phyloP scores from a whole-genome alignment of 2,329 filamentous ascomycete genomes.

The Hymenoscyphus repandus region DNA sequence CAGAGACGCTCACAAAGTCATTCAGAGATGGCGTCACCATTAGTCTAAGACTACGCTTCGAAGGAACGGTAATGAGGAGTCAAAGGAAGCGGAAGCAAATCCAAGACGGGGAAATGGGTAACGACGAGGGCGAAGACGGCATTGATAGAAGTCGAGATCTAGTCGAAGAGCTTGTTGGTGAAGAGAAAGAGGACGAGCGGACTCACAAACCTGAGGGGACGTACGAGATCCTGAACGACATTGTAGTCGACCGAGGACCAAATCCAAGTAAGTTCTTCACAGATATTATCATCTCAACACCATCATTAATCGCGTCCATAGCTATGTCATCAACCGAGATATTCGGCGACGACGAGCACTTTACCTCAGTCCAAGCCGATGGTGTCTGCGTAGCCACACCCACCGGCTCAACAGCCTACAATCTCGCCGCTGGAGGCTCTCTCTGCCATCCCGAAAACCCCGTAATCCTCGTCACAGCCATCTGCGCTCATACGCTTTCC shows the following conservation, averaged over 20 bases:
- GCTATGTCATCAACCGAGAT: slow-evolving; percentile 89
- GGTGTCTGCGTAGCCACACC: slow-evolving; percentile 92
- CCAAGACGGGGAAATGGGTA: slow-evolving; percentile 21
- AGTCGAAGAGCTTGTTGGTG: slow-evolving; percentile 84
- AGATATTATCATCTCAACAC: neutral
- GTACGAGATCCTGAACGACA: slow-evolving; percentile 89
- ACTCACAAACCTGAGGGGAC: slow-evolving; percentile 83
- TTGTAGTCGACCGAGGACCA: slow-evolving; percentile 92
- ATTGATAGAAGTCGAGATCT: slow-evolving; percentile 54
- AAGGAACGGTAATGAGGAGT: slow-evolving; percentile 88
- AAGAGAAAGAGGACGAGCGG: slow-evolving; percentile 75
- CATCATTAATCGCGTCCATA: slow-evolving; percentile 31
- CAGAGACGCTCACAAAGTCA: slow-evolving; percentile 61
- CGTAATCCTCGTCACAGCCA: slow-evolving; percentile 88
- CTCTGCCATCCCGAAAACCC: slow-evolving; percentile 95
- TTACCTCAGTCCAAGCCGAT: slow-evolving; percentile 89
- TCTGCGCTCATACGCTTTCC: slow-evolving; percentile 89
- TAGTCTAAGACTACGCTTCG: slow-evolving; percentile 81
- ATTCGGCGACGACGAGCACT: slow-evolving; percentile 88
- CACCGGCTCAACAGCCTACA: slow-evolving; percentile 92
- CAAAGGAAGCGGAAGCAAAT: slow-evolving; percentile 40
- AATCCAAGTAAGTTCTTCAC: slow-evolving; percentile 68
- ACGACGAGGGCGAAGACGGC: slow-evolving; percentile 36
- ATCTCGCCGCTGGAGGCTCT: slow-evolving; percentile 90
- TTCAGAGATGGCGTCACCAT: slow-evolving; percentile 84